phyloP scores from a whole-genome alignment of 2,329 filamentous ascomycete species.

The Macrophomina tecta region DNA sequence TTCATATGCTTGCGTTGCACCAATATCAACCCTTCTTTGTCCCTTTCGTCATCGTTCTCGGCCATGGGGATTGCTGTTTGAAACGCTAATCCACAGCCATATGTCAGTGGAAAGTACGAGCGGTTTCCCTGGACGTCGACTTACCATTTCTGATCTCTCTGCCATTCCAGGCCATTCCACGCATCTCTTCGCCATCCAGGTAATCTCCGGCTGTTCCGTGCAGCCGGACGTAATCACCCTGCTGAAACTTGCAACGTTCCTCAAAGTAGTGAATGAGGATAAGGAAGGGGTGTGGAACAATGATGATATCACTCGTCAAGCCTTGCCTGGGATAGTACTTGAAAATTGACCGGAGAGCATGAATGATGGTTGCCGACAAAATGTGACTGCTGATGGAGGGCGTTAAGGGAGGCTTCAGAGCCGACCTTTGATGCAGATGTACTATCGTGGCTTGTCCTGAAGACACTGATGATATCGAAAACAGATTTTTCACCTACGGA shows the following conservation, averaged over 20 bases:
- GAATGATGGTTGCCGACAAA: conserved; percentile 10
- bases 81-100: conserved; percentile 29
- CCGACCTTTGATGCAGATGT: neutral
- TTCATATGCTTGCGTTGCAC: conserved; percentile 31
- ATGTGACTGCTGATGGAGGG: conserved; percentile 24
- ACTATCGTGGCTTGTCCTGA: neutral
- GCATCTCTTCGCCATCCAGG: conserved; percentile 31
- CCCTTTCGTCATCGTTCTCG: conserved; percentile 30
- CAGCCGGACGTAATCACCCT: conserved; percentile 27
- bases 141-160: conserved; percentile 40
- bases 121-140: neutral
- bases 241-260: conserved; percentile 19
- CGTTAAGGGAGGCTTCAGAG: neutral
- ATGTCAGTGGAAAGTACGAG: neutral
- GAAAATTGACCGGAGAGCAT: conserved; percentile 25
- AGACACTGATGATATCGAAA: conserved; percentile 24
- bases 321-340: conserved; percentile 28
- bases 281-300: conserved; percentile 21
- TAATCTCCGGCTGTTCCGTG: conserved; percentile 31
- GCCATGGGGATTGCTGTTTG: conserved; percentile 36
- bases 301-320: conserved; percentile 12
- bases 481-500: neutral
- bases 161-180: conserved; percentile 37
- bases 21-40: conserved; percentile 19
- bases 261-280: conserved; percentile 29